phyloP scores from a whole-genome alignment of 805 yeast species.

The Metschnikowia dekortorum region DNA sequence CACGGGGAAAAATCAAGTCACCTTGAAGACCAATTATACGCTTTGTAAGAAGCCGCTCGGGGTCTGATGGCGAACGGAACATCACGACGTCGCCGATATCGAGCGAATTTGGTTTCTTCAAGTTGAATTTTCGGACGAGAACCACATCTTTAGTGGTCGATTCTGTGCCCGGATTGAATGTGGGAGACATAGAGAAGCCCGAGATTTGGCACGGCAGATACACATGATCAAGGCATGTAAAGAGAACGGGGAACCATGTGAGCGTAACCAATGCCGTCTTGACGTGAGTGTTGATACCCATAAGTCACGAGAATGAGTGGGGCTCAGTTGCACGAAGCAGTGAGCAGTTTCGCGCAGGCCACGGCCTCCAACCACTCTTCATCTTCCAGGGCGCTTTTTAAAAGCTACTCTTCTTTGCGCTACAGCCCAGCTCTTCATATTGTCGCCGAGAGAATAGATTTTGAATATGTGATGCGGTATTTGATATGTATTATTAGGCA shows the following conservation, averaged over 20 bases:
- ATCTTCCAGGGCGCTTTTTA: no score
- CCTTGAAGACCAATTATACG: conserved; percentile 75
- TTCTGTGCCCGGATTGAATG: conserved; percentile 65
- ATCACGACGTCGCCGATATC: conserved; percentile 68
- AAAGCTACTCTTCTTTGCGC: no score
- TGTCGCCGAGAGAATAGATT: no score
- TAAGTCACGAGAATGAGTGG: background rate
- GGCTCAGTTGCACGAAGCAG: background rate
- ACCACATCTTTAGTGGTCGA: conserved; percentile 54
- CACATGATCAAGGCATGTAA: conserved; percentile 64
- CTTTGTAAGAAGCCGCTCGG: conserved; percentile 71
- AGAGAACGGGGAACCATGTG: conserved; percentile 76
- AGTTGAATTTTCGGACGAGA: conserved; percentile 60
- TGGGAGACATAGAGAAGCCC: conserved; percentile 87
- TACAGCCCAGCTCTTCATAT: no score
- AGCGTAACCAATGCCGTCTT: conserved; percentile 27
- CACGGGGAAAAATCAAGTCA: conserved; percentile 57
- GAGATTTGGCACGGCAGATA: conserved; percentile 68
- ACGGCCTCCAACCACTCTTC: no score
- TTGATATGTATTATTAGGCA: no score
- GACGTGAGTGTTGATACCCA: conserved; percentile 9
- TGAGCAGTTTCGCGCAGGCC: background rate
- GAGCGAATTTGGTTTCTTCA: conserved; percentile 44
- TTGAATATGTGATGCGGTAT: no score
- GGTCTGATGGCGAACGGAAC: conserved; percentile 76